A percentile compares a stretch with the other conserved stretches of the same genome.
These are phyloP conservation scores for Mortierella alpina DNA, from an alignment of 192 early-diverging fungal genomes.

Conservation along the genomic window DNA sequence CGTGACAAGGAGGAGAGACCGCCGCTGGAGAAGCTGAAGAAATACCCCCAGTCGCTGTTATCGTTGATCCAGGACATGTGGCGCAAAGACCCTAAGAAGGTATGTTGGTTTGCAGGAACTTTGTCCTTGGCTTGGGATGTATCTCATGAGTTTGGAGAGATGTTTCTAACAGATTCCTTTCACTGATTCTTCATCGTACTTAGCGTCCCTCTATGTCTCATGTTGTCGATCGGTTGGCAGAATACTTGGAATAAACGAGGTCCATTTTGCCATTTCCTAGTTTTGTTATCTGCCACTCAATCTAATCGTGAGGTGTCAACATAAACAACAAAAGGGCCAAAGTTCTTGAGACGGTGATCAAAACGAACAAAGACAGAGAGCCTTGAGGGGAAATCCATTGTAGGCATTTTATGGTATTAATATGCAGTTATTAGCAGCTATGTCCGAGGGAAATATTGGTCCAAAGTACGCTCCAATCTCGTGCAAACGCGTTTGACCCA, in stretches of 20 bases:
- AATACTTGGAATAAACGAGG: constrained; percentile 35
- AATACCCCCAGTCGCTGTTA: constrained; percentile 69
- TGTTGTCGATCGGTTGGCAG: constrained; percentile 47
- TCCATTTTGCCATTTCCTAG: background rate
- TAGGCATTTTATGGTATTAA: too few relatives aligned
- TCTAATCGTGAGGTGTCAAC: too few relatives aligned
- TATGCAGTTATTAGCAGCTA: too few relatives aligned
- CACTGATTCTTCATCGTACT: background rate
- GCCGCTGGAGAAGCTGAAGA: constrained; percentile 63
- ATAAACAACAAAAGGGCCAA: too few relatives aligned
- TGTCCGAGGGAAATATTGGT: too few relatives aligned
- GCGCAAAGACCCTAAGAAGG: constrained; percentile 68
- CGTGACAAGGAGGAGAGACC: constrained; percentile 73
- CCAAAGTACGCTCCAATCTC: too few relatives aligned
- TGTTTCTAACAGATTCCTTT: background rate
- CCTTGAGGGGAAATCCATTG: too few relatives aligned
- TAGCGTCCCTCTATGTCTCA: constrained; percentile 50
- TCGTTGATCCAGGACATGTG: constrained; percentile 80
- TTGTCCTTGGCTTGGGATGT: background rate
- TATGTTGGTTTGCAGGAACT: constrained; percentile 2
- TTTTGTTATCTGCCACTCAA: too few relatives aligned
- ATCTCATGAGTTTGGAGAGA: background rate
- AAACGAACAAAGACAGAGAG: too few relatives aligned
- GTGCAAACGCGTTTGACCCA: too few relatives aligned
- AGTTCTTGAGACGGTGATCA: too few relatives aligned